Conservation (phyloP, 1,284 basidiomycete genomes). For the Earliella scabrosa region DNA sequence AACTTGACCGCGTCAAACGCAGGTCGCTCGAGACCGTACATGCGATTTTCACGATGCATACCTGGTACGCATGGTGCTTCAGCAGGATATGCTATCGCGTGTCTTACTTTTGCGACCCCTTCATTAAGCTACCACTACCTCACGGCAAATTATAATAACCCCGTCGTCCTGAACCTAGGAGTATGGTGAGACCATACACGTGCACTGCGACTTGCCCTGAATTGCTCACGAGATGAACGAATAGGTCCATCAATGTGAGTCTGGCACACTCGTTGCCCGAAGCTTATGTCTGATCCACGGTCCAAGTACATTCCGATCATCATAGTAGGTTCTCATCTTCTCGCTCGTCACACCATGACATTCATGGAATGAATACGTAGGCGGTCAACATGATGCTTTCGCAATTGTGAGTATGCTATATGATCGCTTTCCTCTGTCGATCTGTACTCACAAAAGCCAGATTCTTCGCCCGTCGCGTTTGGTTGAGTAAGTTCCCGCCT, state of each 20-base stretch:
- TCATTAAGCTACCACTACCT: conserved; percentile 2
- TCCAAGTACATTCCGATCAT: neutral
- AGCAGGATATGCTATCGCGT: no score
- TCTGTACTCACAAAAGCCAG: neutral
- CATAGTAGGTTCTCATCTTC: neutral
- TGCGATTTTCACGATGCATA: neutral
- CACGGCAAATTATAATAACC: neutral
- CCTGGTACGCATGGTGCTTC: neutral
- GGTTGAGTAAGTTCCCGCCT: neutral
- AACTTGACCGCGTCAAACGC: neutral
- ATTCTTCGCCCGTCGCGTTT: conserved; percentile 5
- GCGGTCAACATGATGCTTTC: neutral
- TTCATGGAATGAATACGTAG: neutral
- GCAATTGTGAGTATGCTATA: conserved; percentile 2
- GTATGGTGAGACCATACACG: neutral
- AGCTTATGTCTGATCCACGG: no score
- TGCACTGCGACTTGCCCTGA: neutral
- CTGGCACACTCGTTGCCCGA: no score
- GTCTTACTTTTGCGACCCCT: neutral
- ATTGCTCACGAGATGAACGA: neutral
- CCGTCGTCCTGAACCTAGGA: neutral
- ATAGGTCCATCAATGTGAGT: conserved; percentile 8
- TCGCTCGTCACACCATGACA: no score
- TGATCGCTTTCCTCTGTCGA: neutral
- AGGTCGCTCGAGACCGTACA: conserved; percentile 5